Conservation (phyloP, 257 asterid species). For the Nicotiana knightiana region DNA sequence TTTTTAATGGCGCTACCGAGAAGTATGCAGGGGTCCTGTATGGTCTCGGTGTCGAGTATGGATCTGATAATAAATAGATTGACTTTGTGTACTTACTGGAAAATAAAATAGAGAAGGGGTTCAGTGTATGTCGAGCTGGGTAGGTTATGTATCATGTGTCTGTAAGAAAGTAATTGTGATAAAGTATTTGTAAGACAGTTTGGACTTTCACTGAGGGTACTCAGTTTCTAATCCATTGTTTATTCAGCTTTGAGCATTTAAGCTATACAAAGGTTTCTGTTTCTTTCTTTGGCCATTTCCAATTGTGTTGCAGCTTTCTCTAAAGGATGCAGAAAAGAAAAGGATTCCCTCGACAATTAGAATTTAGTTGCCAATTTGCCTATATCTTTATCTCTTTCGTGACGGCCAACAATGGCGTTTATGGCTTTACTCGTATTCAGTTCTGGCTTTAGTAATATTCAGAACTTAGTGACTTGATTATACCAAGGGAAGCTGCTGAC, state of each 20-base stretch:
- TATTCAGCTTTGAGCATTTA: not conserved
- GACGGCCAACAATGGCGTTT: no score
- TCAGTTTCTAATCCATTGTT: constrained; percentile 14
- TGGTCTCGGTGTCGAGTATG: constrained; percentile 12
- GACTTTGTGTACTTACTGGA: constrained; percentile 9
- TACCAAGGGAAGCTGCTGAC: no score
- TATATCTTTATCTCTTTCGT: no score
- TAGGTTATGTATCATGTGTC: constrained; percentile 12
- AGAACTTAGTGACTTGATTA: no score
- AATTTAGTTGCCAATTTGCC: no score
- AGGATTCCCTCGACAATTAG: no score
- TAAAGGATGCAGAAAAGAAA: no score
- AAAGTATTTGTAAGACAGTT: constrained; percentile 10
- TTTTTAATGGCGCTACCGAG: constrained; percentile 8
- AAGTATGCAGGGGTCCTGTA: constrained; percentile 16
- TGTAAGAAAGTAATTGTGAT: constrained; percentile 12
- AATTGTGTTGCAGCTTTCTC: not conserved
- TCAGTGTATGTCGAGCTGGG: constrained; percentile 9
- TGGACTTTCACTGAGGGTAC: constrained; percentile 10
- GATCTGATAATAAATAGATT: constrained; percentile 13
- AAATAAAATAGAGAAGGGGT: constrained; percentile 9
- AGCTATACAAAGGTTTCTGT: not conserved
- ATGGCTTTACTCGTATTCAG: no score
- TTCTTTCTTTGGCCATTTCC: not conserved
- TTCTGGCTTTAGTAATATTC: no score